A percentile compares a stretch with the other conserved stretches of the same genome.
Evolutionary conservation across 1,139 yeast species (phyloP).

Genomic region (Kazachstania sp.): DNA sequence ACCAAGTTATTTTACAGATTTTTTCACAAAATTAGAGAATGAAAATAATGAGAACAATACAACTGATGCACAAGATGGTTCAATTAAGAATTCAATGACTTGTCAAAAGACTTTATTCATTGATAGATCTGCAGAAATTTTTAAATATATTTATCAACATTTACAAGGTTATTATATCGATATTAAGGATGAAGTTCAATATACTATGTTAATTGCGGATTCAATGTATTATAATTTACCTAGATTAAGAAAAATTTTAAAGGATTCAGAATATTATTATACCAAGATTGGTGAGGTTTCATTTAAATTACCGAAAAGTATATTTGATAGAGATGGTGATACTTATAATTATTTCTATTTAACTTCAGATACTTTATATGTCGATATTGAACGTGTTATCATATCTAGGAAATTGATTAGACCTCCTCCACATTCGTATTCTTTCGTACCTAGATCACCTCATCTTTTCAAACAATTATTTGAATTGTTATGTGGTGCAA

Average conservation of each 20-base stretch:
- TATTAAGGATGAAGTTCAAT: slow-evolving; percentile 51
- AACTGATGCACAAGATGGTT: background rate
- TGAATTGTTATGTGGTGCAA: slow-evolving; percentile 48
- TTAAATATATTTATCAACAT: slow-evolving; percentile 58
- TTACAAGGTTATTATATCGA: slow-evolving; percentile 68
- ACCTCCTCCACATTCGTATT: slow-evolving; percentile 58
- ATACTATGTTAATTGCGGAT: slow-evolving; percentile 59
- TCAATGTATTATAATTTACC: slow-evolving; percentile 63
- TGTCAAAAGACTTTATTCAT: slow-evolving; percentile 40
- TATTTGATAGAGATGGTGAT: slow-evolving; percentile 56
- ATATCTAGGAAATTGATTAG: slow-evolving; percentile 47
- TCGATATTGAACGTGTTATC: slow-evolving; percentile 39
- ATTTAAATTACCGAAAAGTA: slow-evolving; percentile 49
- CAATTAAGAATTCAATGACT: slow-evolving; percentile 12
- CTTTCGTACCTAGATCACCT: slow-evolving; percentile 47
- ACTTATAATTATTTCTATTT: slow-evolving; percentile 69
- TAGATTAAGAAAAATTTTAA: slow-evolving; percentile 43
- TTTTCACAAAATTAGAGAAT: slow-evolving; percentile 25
- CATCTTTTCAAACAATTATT: slow-evolving; percentile 53
- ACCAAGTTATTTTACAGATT: slow-evolving; percentile 43
- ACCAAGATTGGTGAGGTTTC: slow-evolving; percentile 53
- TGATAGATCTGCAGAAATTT: slow-evolving; percentile 68
- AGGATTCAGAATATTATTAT: slow-evolving; percentile 45
- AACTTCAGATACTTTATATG: slow-evolving; percentile 43
- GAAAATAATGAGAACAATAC: background rate